Conservation (phyloP, 352 stramenopile species). For the Pythium coloratum region DNA sequence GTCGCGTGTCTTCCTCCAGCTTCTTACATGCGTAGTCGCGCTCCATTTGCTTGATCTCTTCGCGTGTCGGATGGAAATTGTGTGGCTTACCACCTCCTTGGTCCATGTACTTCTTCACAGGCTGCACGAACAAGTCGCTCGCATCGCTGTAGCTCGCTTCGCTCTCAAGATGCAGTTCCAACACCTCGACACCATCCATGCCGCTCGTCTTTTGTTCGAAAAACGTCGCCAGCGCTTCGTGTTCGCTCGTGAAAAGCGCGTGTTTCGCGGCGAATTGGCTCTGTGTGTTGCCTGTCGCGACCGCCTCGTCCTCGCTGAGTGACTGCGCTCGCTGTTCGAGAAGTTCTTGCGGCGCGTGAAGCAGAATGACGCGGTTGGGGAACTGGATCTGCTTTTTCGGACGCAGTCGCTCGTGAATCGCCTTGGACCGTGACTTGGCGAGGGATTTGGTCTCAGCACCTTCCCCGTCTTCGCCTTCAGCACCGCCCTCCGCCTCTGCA, state of each 20-base stretch:
- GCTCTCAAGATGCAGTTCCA: constrained; percentile 56
- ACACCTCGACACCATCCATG: constrained; percentile 50
- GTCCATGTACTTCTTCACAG: constrained; percentile 76
- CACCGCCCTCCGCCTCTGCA: constrained; percentile 23
- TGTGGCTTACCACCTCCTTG: constrained; percentile 58
- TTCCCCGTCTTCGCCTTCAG: constrained; percentile 19
- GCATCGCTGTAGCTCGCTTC: constrained; percentile 45
- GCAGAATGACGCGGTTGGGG: constrained; percentile 72
- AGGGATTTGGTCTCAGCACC: constrained; percentile 22
- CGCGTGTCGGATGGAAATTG: constrained; percentile 84
- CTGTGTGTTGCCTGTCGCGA: constrained; percentile 66
- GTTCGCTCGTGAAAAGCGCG: constrained; percentile 46
- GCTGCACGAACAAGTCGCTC: constrained; percentile 39
- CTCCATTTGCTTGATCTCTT: constrained; percentile 55
- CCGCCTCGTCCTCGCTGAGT: constrained; percentile 53
- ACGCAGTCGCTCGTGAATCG: constrained; percentile 44
- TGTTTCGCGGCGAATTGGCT: constrained; percentile 48
- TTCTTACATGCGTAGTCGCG: constrained; percentile 47
- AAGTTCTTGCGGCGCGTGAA: constrained; percentile 48
- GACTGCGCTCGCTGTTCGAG: constrained; percentile 58
- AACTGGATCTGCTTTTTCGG: constrained; percentile 38
- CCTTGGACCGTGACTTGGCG: constrained; percentile 39
- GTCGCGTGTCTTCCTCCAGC: constrained; percentile 43
- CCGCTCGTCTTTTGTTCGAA: constrained; percentile 50
- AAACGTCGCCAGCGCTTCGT: constrained; percentile 55